Conservation (phyloP, 2,329 filamentous ascomycete genomes). For the Epichloe sibirici region DNA sequence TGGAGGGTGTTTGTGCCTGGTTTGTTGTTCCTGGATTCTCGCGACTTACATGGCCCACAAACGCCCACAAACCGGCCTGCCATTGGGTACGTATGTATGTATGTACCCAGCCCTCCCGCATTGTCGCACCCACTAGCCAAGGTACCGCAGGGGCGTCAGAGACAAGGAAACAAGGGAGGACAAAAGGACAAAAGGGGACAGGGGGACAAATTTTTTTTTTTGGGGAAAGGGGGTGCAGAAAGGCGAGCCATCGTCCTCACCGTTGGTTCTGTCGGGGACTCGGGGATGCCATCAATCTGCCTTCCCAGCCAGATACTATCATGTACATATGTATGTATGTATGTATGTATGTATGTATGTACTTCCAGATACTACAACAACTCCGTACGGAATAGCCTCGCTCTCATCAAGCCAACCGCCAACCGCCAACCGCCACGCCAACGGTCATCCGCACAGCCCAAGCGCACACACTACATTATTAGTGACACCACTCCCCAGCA, state of each 20-base stretch:
- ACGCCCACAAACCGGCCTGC: not conserved
- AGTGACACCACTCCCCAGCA: not conserved
- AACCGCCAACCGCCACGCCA: not conserved
- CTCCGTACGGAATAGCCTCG: too few species aligned
- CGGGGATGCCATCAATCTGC: too few species aligned
- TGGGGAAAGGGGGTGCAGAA: too few species aligned
- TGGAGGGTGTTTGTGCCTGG: not conserved
- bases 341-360: too few species aligned
- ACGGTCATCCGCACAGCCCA: not conserved
- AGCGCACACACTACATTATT: not conserved
- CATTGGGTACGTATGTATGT: slow-evolving; percentile 4
- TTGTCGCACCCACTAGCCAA: slow-evolving; percentile 3
- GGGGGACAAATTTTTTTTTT: slow-evolving; percentile 1
- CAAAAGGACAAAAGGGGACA: slow-evolving; percentile 4
- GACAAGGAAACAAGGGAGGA: not conserved
- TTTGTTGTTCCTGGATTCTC: not conserved
- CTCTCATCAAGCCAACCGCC: too few species aligned
- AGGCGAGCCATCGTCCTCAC: slow-evolving; percentile 12
- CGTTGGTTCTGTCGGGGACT: slow-evolving; percentile 10
- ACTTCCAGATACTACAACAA: too few species aligned
- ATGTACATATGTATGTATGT: too few species aligned
- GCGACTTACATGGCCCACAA: not conserved
- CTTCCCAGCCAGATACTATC: too few species aligned
- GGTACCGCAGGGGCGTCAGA: slow-evolving; percentile 6
- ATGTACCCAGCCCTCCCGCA: slow-evolving; percentile 8